Percentiles rank a stretch among this genome's conserved stretches.
Conservation (phyloP, 305 asterid species). For the Fraxinus baroniana region DNA sequence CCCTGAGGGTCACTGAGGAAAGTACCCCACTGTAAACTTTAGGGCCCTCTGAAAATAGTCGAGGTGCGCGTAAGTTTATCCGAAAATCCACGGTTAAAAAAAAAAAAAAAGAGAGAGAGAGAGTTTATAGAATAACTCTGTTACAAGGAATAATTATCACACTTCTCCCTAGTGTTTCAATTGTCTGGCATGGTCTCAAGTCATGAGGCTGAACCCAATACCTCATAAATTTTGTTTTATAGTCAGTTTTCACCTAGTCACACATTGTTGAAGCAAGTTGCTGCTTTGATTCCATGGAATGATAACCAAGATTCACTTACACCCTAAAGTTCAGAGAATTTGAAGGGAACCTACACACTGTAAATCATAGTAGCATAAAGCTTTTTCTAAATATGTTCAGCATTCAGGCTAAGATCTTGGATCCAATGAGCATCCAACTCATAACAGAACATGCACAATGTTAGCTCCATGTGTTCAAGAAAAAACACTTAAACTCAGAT, state of each 20-base stretch:
- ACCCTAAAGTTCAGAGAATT: background rate
- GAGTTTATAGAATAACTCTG: background rate
- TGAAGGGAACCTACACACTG: background rate
- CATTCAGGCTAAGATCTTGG: background rate
- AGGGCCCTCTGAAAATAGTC: too few species aligned
- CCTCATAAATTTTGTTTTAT: background rate
- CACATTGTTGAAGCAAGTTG: background rate
- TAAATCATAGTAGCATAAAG: background rate
- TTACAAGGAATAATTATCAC: background rate
- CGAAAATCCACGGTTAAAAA: too few species aligned
- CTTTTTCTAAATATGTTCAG: too few species aligned
- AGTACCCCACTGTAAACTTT: too few species aligned
- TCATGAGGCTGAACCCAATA: background rate
- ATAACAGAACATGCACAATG: background rate
- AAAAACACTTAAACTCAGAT: background rate
- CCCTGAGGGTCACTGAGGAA: too few species aligned
- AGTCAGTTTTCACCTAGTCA: background rate
- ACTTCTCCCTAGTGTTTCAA: background rate
- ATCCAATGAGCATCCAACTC: background rate
- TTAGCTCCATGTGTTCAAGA: background rate
- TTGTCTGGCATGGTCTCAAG: background rate
- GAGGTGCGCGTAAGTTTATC: too few species aligned
- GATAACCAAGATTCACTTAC: background rate
- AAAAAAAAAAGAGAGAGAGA: too few species aligned
- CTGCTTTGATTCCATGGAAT: background rate